Conservation (phyloP, 352 stramenopile species). For the Pythium vanterpoolii region DNA sequence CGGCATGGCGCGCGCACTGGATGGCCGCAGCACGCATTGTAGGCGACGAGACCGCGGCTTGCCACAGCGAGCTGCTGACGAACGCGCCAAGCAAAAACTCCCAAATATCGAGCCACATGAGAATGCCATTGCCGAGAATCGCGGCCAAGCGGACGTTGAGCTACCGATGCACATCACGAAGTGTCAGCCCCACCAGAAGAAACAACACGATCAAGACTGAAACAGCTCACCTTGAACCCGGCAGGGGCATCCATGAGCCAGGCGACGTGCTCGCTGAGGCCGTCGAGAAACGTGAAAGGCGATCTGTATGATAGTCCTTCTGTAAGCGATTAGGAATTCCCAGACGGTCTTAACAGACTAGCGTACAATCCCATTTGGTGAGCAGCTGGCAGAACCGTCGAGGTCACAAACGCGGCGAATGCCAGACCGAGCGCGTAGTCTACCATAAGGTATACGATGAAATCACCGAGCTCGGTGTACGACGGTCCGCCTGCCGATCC, state of each 20-base stretch:
- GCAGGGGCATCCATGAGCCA: slow-evolving; percentile 77
- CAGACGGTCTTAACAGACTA: background rate
- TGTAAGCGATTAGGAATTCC: background rate
- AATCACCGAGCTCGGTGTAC: background rate
- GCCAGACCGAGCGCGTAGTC: slow-evolving; percentile 22
- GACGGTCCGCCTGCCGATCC: background rate
- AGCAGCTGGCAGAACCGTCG: slow-evolving; percentile 7
- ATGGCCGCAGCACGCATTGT: background rate
- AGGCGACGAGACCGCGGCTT: background rate
- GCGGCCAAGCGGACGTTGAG: slow-evolving; percentile 88
- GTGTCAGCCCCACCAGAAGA: background rate
- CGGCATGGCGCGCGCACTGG: slow-evolving; percentile 27
- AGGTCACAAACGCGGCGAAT: slow-evolving; percentile 11
- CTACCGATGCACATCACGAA: slow-evolving; percentile 9
- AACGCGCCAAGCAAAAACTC: slow-evolving; percentile 41
- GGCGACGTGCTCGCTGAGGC: slow-evolving; percentile 52
- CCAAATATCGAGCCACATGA: slow-evolving; percentile 78
- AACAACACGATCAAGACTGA: background rate
- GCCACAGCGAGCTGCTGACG: slow-evolving; percentile 18
- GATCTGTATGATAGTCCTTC: background rate
- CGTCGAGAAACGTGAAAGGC: slow-evolving; percentile 28
- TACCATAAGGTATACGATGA: slow-evolving; percentile 1
- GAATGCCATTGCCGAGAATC: slow-evolving; percentile 81
- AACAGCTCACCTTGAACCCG: slow-evolving; percentile 55
- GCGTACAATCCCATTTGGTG: slow-evolving; percentile 3